Base-by-base conservation (phyloP, 148 eudicot species). In the Spergularia bocconei region DNA sequence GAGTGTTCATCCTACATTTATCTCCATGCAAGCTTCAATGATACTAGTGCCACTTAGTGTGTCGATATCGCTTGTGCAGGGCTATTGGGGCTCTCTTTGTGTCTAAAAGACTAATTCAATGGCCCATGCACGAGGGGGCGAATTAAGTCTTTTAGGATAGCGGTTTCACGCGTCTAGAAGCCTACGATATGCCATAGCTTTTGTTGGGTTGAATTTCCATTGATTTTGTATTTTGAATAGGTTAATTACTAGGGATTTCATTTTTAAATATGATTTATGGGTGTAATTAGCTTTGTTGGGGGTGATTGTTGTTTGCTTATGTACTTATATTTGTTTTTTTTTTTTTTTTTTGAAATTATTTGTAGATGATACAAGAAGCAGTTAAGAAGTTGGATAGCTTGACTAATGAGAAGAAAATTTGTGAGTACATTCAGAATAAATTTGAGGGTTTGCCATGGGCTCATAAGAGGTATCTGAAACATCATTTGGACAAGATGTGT, bases 341-440 rank as follows among this genome's bases (percentile, higher is more conserved):
- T n/a, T n/a, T n/a, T n/a, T n/a, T n/a, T n/a, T n/a, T n/a, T n/a
- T 38, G 25, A 69, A 54, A 68, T 74, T 36, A 74, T 71, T 57
- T 77, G 54, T 69, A 92, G 97, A 92, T 92, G 97, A 90, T 92
- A 62, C 50, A 76, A 21, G 61, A 60, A 29, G 89, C 97, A 20
- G 74, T 90, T 69, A 9, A 13, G 74, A 83, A 79, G 72, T 77
- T 88, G 79, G 80, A 84, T 33, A 90, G 90, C 69, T 88, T 21
- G 72, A 69, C 91, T 16, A 84, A 60, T 1, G 87, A 88, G 85
- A 78, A 69, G 44, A 79, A 84, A 7, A 88, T 88, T 76, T 90
- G 90, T 0, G 14, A 84, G 71, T 79, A 70, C 71, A 86, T 90
- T 6, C 58, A 23, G 74, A 69, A 68, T 33, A 71, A 75, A 21